Evolutionary conservation across 352 stramenopile genomes (phyloP).

Genomic region (Globisporangium uncinulatum): DNA sequence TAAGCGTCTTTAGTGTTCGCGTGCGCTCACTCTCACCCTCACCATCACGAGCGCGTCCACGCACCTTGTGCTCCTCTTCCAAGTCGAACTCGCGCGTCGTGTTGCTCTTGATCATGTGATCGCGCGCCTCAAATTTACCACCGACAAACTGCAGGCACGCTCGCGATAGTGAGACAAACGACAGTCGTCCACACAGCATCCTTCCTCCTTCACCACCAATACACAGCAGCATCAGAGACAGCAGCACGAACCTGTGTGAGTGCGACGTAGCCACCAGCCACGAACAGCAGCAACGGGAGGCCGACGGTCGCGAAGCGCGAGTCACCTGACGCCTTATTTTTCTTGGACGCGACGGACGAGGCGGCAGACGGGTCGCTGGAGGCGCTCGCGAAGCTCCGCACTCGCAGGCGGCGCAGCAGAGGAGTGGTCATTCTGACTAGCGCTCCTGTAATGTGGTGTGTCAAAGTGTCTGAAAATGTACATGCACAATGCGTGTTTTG

Average conservation of each 20-base stretch:
- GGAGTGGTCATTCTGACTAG: not conserved
- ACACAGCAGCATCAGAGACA: not conserved
- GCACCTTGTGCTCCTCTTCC: slow-evolving; percentile 83
- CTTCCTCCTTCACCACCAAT: slow-evolving; percentile 1
- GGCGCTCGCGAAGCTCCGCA: slow-evolving; percentile 7
- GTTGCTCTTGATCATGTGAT: slow-evolving; percentile 81
- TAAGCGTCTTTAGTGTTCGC: not conserved
- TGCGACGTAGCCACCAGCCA: slow-evolving; percentile 68
- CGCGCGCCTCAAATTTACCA: slow-evolving; percentile 77
- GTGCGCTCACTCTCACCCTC: not conserved
- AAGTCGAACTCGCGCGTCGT: slow-evolving; percentile 75
- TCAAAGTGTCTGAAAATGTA: not conserved
- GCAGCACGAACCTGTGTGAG: slow-evolving; percentile 56
- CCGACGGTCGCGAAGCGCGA: slow-evolving; percentile 63
- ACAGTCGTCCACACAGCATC: too few relatives aligned
- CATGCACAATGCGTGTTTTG: not conserved
- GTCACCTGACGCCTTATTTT: slow-evolving; percentile 49
- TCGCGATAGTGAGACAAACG: not conserved
- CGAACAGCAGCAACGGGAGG: slow-evolving; percentile 75
- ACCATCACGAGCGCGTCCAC: not conserved
- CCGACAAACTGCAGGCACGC: slow-evolving; percentile 54
- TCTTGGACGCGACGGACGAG: slow-evolving; percentile 1
- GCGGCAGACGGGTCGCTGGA: slow-evolving; percentile 9
- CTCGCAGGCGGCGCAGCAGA: not conserved
- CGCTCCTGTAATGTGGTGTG: too few relatives aligned